Evolutionary conservation across 441 rosid genomes (phyloP).

Genomic region (Adansonia rubrostipa): DNA sequence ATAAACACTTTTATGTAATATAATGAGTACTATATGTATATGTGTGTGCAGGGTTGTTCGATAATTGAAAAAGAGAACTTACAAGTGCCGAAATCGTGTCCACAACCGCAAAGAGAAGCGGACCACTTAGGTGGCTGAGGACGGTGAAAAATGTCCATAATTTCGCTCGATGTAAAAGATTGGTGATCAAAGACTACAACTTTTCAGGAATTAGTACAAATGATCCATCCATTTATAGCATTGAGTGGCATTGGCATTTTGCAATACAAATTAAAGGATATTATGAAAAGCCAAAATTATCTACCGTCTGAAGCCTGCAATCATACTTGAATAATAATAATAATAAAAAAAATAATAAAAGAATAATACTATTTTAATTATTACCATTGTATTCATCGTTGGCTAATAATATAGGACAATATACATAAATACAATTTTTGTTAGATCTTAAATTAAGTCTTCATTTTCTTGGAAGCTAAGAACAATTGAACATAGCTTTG

Average conservation of each 20-base stretch:
- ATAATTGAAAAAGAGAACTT: background rate
- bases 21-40: background rate
- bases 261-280: background rate
- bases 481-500: background rate
- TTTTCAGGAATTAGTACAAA: background rate
- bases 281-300: background rate
- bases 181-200: background rate
- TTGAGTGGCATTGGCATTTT: background rate
- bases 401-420: background rate
- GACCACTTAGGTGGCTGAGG: constrained; percentile 23
- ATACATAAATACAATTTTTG: background rate
- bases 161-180: background rate
- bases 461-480: background rate
- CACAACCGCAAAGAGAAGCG: constrained; percentile 8
- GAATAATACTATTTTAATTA: background rate
- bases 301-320: constrained; percentile 7
- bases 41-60: background rate
- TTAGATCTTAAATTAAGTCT: background rate
- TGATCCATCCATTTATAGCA: background rate
- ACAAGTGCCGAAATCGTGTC: background rate
- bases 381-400: background rate
- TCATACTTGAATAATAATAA: background rate
- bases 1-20: too few relatives aligned
- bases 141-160: constrained; percentile 4
- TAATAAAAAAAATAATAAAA: background rate